Conservation (phyloP, 352 stramenopile genomes). For the Globisporangium sylvaticum region DNA sequence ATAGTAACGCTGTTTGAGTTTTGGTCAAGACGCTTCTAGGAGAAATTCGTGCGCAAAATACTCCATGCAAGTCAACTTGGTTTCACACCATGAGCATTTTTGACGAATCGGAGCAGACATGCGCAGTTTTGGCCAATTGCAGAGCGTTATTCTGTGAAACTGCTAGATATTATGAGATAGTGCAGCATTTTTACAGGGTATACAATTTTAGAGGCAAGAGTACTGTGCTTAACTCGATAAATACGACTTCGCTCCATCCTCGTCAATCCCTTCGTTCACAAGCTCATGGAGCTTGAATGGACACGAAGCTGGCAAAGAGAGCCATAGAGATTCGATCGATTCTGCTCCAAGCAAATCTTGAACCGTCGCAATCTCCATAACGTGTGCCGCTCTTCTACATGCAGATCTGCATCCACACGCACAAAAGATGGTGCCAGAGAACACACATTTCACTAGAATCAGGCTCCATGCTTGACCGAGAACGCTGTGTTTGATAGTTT, state of each 20-base stretch:
- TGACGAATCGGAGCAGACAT: not conserved
- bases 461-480: not conserved
- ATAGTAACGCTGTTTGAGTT: too few relatives aligned
- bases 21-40: too few relatives aligned
- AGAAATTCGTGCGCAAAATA: too few relatives aligned
- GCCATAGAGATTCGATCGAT: not conserved
- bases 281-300: not conserved
- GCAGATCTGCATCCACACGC: not conserved
- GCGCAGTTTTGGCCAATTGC: not conserved
- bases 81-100: not conserved
- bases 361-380: not conserved
- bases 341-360: not conserved
- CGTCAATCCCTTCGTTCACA: not conserved
- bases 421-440: not conserved
- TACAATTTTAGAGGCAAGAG: accelerated
- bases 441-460: not conserved
- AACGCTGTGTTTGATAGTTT: not conserved
- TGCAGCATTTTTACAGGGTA: not conserved
- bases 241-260: not conserved
- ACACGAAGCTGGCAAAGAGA: not conserved
- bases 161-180: too few relatives aligned
- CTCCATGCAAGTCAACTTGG: not conserved
- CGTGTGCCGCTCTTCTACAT: not conserved
- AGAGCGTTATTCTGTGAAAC: not conserved
- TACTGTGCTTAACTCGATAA: not conserved